These are phyloP conservation scores for Scytalidium lignicola DNA, from an alignment of 2,329 filamentous ascomycete species.

Conservation along the genomic window DNA sequence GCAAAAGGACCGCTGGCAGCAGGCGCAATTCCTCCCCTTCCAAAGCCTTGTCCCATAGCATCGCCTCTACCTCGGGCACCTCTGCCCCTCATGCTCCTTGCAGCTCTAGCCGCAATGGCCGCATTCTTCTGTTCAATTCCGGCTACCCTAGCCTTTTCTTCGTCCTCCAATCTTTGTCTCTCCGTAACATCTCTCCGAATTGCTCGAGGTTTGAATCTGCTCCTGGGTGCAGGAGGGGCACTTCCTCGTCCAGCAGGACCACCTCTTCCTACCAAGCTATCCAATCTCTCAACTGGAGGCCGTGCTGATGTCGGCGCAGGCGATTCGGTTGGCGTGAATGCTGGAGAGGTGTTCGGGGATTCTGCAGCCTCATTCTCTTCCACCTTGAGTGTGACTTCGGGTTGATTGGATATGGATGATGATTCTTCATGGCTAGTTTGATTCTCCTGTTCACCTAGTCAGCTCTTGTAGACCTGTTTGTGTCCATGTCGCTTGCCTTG, in stretches of 20 bases:
- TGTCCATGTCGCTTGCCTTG: neutral
- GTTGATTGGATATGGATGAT: slow-evolving; percentile 3
- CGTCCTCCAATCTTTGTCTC: slow-evolving; percentile 16
- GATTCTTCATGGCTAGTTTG: neutral
- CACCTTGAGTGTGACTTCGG: neutral
- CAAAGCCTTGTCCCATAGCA: slow-evolving; percentile 24
- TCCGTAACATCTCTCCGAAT: slow-evolving; percentile 21
- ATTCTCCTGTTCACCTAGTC: neutral
- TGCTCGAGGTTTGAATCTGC: slow-evolving; percentile 28
- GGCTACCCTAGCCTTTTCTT: slow-evolving; percentile 6
- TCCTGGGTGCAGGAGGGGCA: slow-evolving; percentile 6
- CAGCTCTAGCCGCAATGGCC: slow-evolving; percentile 9
- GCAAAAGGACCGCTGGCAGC: slow-evolving; percentile 18
- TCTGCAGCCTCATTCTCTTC: slow-evolving; percentile 2
- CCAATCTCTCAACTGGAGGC: slow-evolving; percentile 3
- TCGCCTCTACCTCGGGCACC: slow-evolving; percentile 24
- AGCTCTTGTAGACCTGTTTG: neutral
- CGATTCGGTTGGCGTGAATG: slow-evolving; percentile 22
- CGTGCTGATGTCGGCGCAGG: slow-evolving; percentile 24
- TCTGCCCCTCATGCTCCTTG: slow-evolving; percentile 11
- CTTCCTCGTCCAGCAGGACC: neutral
- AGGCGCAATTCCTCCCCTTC: slow-evolving; percentile 2
- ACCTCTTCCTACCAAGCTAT: neutral
- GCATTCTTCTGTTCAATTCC: slow-evolving; percentile 10
- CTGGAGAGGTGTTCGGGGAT: slow-evolving; percentile 25